Percentiles rank a stretch among this genome's conserved stretches.
These are phyloP conservation scores for Fusarium xylarioides DNA, from an alignment of 2,329 filamentous ascomycete species.

Conservation along the genomic window DNA sequence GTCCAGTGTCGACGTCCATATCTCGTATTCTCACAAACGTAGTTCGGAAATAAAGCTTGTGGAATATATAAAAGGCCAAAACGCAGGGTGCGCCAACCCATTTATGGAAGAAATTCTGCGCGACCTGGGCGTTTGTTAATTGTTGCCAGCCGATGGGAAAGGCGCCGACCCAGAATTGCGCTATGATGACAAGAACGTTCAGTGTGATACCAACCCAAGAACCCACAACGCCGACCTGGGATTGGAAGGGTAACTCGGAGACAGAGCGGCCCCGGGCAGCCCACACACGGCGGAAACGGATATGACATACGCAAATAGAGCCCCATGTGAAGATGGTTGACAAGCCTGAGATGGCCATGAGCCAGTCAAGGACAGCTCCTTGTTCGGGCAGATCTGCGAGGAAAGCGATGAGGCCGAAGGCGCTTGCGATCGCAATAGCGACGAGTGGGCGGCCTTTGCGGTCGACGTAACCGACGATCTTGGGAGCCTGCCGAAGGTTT, in stretches of 20 bases:
- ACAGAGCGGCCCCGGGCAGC: slow-evolving; percentile 72
- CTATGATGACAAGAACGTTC: slow-evolving; percentile 78
- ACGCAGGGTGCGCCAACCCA: slow-evolving; percentile 78
- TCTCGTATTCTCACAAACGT: slow-evolving; percentile 71
- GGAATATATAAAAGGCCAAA: slow-evolving; percentile 71
- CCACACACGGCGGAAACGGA: slow-evolving; percentile 90
- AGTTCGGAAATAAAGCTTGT: slow-evolving; percentile 81
- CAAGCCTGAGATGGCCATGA: slow-evolving; percentile 77
- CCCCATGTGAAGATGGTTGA: slow-evolving; percentile 82
- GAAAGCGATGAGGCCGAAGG: slow-evolving; percentile 79
- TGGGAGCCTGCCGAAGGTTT: slow-evolving; percentile 85
- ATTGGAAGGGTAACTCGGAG: slow-evolving; percentile 81
- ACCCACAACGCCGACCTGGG: slow-evolving; percentile 80
- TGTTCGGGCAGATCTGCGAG: slow-evolving; percentile 72
- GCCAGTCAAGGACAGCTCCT: slow-evolving; percentile 77
- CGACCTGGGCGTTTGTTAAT: slow-evolving; percentile 56
- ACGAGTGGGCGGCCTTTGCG: slow-evolving; percentile 81
- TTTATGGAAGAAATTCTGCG: slow-evolving; percentile 75
- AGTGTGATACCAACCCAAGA: slow-evolving; percentile 82
- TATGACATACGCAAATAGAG: slow-evolving; percentile 89
- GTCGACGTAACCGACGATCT: slow-evolving; percentile 82
- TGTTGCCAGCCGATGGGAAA: slow-evolving; percentile 72
- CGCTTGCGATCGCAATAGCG: slow-evolving; percentile 73
- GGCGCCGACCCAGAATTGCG: slow-evolving; percentile 89
- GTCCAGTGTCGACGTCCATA: slow-evolving; percentile 88